Conservation (phyloP, 2,329 filamentous ascomycete genomes). For the Colletotrichum lindemuthianum region DNA sequence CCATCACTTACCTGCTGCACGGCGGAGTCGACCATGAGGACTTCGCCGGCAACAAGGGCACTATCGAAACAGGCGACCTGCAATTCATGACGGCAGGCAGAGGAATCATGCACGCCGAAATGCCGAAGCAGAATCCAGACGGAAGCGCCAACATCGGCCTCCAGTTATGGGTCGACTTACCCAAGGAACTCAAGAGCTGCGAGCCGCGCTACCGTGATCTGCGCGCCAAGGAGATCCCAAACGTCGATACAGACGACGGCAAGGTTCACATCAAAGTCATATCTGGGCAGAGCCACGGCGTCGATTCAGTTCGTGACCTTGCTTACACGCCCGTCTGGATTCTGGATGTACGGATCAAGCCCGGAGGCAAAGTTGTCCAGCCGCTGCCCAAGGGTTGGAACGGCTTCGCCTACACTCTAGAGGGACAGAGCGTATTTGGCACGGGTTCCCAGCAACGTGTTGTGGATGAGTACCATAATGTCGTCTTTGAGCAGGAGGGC, state of each 20-base stretch:
- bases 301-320: slow-evolving; percentile 88
- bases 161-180: slow-evolving; percentile 96
- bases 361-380: slow-evolving; percentile 82
- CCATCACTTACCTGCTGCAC: slow-evolving; percentile 87
- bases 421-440: slow-evolving; percentile 75
- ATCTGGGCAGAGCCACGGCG: slow-evolving; percentile 82
- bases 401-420: slow-evolving; percentile 87
- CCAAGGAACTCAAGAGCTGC: slow-evolving; percentile 81
- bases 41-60: slow-evolving; percentile 86
- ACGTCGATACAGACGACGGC: slow-evolving; percentile 74
- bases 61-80: slow-evolving; percentile 85
- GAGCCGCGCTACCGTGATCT: slow-evolving; percentile 94
- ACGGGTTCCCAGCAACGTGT: slow-evolving; percentile 59
- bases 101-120: slow-evolving; percentile 95
- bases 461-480: slow-evolving; percentile 82
- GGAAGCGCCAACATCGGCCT: slow-evolving; percentile 84
- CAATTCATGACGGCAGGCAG: slow-evolving; percentile 97
- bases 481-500: slow-evolving; percentile 84
- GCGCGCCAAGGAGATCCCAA: slow-evolving; percentile 80
- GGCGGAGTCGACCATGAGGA: slow-evolving; percentile 93
- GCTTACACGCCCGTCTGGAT: slow-evolving; percentile 99
- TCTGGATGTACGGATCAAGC: slow-evolving; percentile 82
- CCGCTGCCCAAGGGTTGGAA: slow-evolving; percentile 85
- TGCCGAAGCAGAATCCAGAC: slow-evolving; percentile 83
- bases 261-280: slow-evolving; percentile 90